Percentiles rank a stretch among this genome's conserved stretches.
phyloP scores from a whole-genome alignment of 768 basidiomycete genomes.

The Tricholoma hemisulphureum region DNA sequence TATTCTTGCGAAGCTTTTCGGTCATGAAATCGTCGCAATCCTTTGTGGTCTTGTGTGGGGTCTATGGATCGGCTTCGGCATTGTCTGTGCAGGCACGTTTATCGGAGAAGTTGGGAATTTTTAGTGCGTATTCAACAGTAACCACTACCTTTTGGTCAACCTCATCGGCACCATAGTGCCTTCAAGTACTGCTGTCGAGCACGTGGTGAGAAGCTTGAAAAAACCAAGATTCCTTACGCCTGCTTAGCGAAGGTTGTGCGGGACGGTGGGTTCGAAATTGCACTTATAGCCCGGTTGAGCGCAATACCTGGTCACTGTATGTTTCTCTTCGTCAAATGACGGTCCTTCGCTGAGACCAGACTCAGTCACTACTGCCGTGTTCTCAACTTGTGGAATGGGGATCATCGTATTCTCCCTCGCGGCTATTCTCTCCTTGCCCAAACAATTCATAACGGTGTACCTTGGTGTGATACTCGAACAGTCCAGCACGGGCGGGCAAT shows the following conservation, averaged over 20 bases:
- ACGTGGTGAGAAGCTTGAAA: constrained; percentile 74
- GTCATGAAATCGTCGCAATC: constrained; percentile 88
- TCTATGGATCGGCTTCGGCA: constrained; percentile 81
- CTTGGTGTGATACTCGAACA: constrained; percentile 77
- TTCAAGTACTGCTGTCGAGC: constrained; percentile 79
- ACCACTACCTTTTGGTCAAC: neutral
- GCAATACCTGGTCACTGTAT: constrained; percentile 86
- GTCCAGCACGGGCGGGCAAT: constrained; percentile 37
- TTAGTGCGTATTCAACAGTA: constrained; percentile 50
- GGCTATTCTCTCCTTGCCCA: constrained; percentile 80
- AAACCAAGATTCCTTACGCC: constrained; percentile 55
- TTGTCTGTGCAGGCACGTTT: constrained; percentile 81
- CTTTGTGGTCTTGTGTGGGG: constrained; percentile 92
- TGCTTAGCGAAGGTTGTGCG: constrained; percentile 68
- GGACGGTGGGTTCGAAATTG: constrained; percentile 86
- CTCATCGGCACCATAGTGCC: constrained; percentile 43
- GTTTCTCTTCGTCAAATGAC: constrained; percentile 1
- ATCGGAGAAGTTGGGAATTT: constrained; percentile 87
- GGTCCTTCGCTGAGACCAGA: constrained; percentile 4
- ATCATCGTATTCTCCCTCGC: constrained; percentile 77
- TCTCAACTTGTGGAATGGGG: constrained; percentile 86
- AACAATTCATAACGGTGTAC: constrained; percentile 91
- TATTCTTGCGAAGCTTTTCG: constrained; percentile 59
- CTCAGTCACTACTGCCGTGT: constrained; percentile 82
- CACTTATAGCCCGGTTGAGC: constrained; percentile 71